Conservation (phyloP, 164 flowering plant genomes). For the Magnolia kwangsiensis region DNA sequence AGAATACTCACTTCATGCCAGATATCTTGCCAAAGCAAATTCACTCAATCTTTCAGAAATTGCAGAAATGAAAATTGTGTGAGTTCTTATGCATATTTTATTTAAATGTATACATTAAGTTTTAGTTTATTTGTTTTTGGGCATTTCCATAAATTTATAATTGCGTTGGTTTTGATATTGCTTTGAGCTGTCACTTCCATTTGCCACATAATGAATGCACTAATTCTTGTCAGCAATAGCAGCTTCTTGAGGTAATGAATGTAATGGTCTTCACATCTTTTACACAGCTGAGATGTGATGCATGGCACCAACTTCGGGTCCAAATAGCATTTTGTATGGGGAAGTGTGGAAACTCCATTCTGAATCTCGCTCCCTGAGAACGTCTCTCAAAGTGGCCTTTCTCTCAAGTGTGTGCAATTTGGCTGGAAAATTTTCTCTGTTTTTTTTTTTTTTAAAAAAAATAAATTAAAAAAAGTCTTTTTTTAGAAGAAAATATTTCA, state of each 20-base stretch:
- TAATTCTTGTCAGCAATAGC: no score
- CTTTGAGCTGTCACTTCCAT: no score
- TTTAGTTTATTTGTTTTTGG: not conserved
- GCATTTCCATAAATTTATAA: no score
- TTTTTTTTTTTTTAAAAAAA: no score
- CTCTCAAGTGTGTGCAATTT: not conserved
- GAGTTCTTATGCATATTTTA: slow-evolving; percentile 29
- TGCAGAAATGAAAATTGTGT: slow-evolving; percentile 99
- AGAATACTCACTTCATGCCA: slow-evolving; percentile 91
- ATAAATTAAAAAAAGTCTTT: no score
- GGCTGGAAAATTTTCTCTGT: not conserved
- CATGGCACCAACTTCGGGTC: not conserved
- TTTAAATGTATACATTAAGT: not conserved
- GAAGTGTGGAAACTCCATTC: not conserved
- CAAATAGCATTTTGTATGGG: not conserved
- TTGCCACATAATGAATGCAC: no score
- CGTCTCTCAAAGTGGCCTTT: not conserved
- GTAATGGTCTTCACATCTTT: not conserved
- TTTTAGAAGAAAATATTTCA: no score
- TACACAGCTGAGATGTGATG: not conserved
- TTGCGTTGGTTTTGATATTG: no score
- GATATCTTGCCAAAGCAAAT: slow-evolving; percentile 96
- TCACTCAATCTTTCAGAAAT: slow-evolving; percentile 94
- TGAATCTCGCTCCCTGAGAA: not conserved
- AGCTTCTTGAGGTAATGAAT: not conserved